Conservation (phyloP, 2,329 filamentous ascomycete genomes). For the Aspergillus jensenii region DNA sequence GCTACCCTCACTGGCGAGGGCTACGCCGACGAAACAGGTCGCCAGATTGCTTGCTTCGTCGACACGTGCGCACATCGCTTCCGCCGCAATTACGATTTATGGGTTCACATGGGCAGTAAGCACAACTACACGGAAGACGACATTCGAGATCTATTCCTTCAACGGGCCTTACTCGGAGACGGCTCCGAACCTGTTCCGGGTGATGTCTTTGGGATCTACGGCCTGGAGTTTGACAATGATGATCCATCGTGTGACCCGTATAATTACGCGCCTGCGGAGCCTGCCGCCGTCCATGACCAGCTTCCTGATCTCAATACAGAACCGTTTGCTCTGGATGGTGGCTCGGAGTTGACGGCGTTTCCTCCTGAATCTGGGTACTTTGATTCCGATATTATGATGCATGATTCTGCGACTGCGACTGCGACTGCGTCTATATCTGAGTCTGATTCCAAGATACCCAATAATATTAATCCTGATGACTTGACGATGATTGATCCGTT, state of each 20-base stretch:
- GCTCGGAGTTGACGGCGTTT: background rate
- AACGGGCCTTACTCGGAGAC: slow-evolving; percentile 38
- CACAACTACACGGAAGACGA: slow-evolving; percentile 41
- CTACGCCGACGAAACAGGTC: slow-evolving; percentile 52
- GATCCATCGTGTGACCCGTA: slow-evolving; percentile 18
- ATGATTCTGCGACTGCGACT: slow-evolving; percentile 17
- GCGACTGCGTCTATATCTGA: background rate
- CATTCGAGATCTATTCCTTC: slow-evolving; percentile 41
- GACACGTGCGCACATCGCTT: slow-evolving; percentile 55
- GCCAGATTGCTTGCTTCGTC: slow-evolving; percentile 53
- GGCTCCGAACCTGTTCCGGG: slow-evolving; percentile 21
- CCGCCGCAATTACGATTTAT: slow-evolving; percentile 58
- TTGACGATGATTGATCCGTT: slow-evolving; percentile 38
- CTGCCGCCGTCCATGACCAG: background rate
- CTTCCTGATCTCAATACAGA: background rate
- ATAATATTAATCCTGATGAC: slow-evolving; percentile 29
- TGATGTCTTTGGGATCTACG: slow-evolving; percentile 37
- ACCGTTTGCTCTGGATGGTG: background rate
- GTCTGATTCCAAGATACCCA: slow-evolving; percentile 29
- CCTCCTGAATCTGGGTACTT: background rate
- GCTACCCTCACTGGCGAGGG: slow-evolving; percentile 57
- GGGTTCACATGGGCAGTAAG: slow-evolving; percentile 54
- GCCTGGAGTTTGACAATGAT: slow-evolving; percentile 33
- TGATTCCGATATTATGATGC: slow-evolving; percentile 28
- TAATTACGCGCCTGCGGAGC: background rate